phyloP scores from a whole-genome alignment of 2,329 filamentous ascomycete species.

The Paecilomyces formosus region DNA sequence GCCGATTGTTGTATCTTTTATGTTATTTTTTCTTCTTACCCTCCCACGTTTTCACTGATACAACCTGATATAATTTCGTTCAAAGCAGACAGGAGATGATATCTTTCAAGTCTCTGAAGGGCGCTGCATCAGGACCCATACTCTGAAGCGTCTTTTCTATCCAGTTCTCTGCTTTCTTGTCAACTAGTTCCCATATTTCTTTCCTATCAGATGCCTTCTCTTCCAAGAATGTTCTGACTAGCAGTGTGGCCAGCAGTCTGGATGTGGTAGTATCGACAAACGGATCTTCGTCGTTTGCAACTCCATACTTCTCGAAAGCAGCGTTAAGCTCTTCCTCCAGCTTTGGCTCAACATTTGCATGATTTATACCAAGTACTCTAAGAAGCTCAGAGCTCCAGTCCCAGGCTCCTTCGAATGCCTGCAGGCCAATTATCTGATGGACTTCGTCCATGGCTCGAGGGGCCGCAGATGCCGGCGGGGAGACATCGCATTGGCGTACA shows the following conservation, averaged over 20 bases:
- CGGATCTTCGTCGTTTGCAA: neutral
- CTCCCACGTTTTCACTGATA: neutral
- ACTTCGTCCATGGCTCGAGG: neutral
- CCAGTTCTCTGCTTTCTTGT: neutral
- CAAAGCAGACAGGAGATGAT: neutral
- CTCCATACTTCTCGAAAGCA: neutral
- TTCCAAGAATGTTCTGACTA: neutral
- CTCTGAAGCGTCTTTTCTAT: neutral
- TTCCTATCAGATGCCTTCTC: neutral
- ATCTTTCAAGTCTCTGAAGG: neutral
- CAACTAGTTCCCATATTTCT: neutral
- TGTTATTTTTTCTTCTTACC: neutral
- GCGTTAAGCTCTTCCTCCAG: neutral
- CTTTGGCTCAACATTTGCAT: neutral
- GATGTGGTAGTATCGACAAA: neutral
- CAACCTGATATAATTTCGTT: neutral
- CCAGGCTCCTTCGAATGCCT: neutral
- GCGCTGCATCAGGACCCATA: neutral
- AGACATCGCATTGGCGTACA: neutral
- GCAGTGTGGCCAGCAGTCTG: neutral
- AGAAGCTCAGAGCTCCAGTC: neutral
- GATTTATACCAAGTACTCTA: neutral
- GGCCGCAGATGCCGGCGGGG: neutral
- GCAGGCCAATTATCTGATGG: neutral
- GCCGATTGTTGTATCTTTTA: neutral